phyloP scores from a whole-genome alignment of 352 stramenopile species.

The Pythium aquatile region DNA sequence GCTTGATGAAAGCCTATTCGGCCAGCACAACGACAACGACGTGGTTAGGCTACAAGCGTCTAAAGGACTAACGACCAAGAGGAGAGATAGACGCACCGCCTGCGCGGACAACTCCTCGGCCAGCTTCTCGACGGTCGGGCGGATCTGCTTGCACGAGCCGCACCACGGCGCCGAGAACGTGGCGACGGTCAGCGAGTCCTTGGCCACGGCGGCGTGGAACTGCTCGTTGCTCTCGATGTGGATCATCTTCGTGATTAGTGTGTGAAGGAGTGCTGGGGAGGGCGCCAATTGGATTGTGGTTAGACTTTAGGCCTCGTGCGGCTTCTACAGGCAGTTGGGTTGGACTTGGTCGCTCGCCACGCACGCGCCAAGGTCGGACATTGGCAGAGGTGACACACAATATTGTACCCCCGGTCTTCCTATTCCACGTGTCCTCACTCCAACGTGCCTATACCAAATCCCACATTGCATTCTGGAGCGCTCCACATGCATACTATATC shows the following conservation, averaged over 20 bases:
- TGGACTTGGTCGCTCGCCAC: slow-evolving; percentile 7
- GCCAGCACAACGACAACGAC: slow-evolving; percentile 4
- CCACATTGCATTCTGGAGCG: background rate
- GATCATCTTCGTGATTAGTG: slow-evolving; percentile 13
- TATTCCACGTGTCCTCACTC: slow-evolving; percentile 7
- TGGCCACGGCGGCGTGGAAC: slow-evolving; percentile 28
- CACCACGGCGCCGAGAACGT: slow-evolving; percentile 54
- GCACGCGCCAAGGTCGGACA: slow-evolving; percentile 25
- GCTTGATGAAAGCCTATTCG: slow-evolving; percentile 44
- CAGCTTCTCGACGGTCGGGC: slow-evolving; percentile 48
- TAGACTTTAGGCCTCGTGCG: background rate
- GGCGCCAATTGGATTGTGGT: slow-evolving; percentile 13
- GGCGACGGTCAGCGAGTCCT: slow-evolving; percentile 24
- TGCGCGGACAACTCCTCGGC: slow-evolving; percentile 44
- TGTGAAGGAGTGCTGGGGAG: background rate
- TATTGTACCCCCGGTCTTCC: background rate
- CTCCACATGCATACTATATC: background rate
- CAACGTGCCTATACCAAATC: background rate
- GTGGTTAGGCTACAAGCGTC: background rate
- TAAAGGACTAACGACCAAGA: background rate
- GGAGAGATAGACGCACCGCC: slow-evolving; percentile 29
- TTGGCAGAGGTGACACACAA: background rate
- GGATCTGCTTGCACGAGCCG: slow-evolving; percentile 63
- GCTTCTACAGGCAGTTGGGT: background rate
- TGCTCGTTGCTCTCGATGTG: slow-evolving; percentile 23